A percentile compares a stretch with the other conserved stretches of the same genome.
phyloP scores from a whole-genome alignment of 768 basidiomycete species.

The Tylopilus rubrobrunneus region DNA sequence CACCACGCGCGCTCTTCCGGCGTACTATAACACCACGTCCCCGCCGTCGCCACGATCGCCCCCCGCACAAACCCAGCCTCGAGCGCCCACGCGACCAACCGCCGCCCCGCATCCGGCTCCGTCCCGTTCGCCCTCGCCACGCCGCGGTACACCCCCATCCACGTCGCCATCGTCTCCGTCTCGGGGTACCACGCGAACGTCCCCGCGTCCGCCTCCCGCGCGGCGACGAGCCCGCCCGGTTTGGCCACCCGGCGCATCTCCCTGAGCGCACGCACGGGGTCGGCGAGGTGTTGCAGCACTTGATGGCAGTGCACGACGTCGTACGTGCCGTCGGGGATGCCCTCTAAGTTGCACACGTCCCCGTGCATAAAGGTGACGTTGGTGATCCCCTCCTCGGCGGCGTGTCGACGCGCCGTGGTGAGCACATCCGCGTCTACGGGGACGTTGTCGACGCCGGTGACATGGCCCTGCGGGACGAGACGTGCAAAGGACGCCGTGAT shows the following conservation, averaged over 20 bases:
- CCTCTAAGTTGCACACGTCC: constrained; percentile 36
- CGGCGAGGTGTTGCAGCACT: constrained; percentile 44
- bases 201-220: constrained; percentile 39
- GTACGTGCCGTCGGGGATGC: constrained; percentile 37
- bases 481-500: constrained; percentile 44
- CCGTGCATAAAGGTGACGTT: constrained; percentile 41
- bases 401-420: constrained; percentile 30
- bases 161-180: constrained; percentile 29
- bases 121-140: constrained; percentile 32
- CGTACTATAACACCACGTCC: constrained; percentile 36
- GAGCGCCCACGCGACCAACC: constrained; percentile 36
- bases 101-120: constrained; percentile 39
- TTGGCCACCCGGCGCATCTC: constrained; percentile 52
- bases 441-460: constrained; percentile 41
- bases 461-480: constrained; percentile 37
- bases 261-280: constrained; percentile 37
- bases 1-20: constrained; percentile 38
- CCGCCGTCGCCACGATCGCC: constrained; percentile 27
- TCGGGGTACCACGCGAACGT: constrained; percentile 36
- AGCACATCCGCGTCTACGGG: constrained; percentile 28
- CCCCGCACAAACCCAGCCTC: constrained; percentile 32
- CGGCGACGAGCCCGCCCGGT: constrained; percentile 43
- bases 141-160: constrained; percentile 9
- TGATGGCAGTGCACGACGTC: constrained; percentile 50
- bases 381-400: constrained; percentile 23